Base-by-base conservation (phyloP, 495 filamentous ascomycete species). In the Venustampulla echinocandica region DNA sequence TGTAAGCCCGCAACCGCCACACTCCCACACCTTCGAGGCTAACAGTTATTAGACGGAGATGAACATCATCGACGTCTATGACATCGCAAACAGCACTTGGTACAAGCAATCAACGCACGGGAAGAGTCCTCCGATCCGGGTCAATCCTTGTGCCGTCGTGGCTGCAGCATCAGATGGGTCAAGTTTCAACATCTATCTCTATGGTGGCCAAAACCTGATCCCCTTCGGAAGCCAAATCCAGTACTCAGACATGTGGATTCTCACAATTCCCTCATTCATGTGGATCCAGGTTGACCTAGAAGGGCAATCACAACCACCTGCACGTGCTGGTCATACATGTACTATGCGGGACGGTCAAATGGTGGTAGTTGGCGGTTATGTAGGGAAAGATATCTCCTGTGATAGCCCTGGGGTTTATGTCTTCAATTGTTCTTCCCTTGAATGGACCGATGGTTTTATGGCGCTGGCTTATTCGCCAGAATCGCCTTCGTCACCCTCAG, bases 171-270 rank as follows among this genome's bases (percentile, higher is more conserved):
- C 81, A 6, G 84, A 85, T 56, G 82, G 82, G 0, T 76, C 76
- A 10, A 78, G 72, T 24, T 82, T 82, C 59, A 81, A 88, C 47
- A 70, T 88, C 27, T 85, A 88, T 62, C 72, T 89, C 59, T 87
- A 79, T 51, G 84, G 81, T 4, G 84, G 84, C 1, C 83, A 88
- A 55, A 85, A 82, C 50, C 67, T 87, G 10, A 64, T 70, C 19
- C 81, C 82, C 3, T 71, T 65, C 50, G 68, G 68, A 39, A 49
- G 55, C 50, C 76, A 85, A 61, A 75, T 61, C 3, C 79, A 86
- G 53, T 86, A 85, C 61, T 70, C 71, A 36, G 84, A 88, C 55
- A 79, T 85, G 67, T 87, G 81, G 76, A 84, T 88, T 42, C 69
- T 89, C 18, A 81, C 79, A n/a, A 70, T 89, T 37, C 84, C 85